A percentile compares a stretch with the other conserved stretches of the same genome.
phyloP scores from a whole-genome alignment of 768 basidiomycete genomes.

The Obba rivulosa region DNA sequence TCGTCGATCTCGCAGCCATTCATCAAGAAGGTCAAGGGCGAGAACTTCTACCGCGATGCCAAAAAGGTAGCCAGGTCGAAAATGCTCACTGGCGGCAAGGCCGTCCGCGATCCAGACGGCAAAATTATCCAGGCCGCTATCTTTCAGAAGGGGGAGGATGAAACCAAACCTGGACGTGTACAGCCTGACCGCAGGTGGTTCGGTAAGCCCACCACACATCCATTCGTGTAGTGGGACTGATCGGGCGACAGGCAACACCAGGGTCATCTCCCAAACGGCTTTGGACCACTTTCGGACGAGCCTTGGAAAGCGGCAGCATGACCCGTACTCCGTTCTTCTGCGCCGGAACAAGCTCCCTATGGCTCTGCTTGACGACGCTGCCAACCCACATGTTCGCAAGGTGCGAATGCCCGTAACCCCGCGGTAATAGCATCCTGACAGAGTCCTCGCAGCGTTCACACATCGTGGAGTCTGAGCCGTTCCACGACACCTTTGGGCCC shows the following conservation, averaged over 20 bases:
- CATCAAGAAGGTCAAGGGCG: constrained; percentile 77
- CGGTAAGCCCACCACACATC: constrained; percentile 47
- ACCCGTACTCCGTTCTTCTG: constrained; percentile 93
- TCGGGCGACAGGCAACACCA: constrained; percentile 74
- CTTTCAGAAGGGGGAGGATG: constrained; percentile 93
- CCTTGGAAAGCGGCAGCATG: constrained; percentile 76
- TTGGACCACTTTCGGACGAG: constrained; percentile 95
- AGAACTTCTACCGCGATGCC: constrained; percentile 98
- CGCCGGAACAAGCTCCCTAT: constrained; percentile 95
- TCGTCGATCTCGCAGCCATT: constrained; percentile 42
- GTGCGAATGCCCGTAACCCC: constrained; percentile 28
- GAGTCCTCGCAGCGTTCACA: constrained; percentile 61
- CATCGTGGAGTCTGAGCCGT: constrained; percentile 95
- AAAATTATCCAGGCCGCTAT: constrained; percentile 91
- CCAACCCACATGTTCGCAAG: constrained; percentile 76
- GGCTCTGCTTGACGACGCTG: constrained; percentile 89
- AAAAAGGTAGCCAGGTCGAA: constrained; percentile 81
- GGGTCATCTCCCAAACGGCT: constrained; percentile 94
- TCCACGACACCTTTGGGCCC: constrained; percentile 89
- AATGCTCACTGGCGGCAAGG: constrained; percentile 90
- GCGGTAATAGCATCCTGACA: not conserved
- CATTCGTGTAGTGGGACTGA: constrained; percentile 2
- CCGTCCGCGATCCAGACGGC: constrained; percentile 85
- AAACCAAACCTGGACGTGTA: constrained; percentile 84
- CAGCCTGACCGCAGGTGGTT: constrained; percentile 98